Percentiles rank a stretch among this genome's conserved stretches.
phyloP scores from a whole-genome alignment of 2,329 filamentous ascomycete genomes.

The Fonsecaea monophora region DNA sequence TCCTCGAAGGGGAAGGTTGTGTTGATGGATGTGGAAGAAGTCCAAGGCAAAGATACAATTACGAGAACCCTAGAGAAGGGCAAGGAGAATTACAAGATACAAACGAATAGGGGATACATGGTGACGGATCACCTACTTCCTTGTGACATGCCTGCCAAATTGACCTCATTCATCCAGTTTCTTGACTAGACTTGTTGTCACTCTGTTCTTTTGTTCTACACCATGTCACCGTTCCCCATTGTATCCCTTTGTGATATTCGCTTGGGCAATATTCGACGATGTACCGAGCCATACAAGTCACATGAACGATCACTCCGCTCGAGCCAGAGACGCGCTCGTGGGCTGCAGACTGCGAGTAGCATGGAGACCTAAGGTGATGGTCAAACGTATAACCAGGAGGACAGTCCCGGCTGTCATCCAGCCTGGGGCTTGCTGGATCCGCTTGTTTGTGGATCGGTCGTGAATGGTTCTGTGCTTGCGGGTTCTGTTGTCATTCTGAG shows the following conservation, averaged over 20 bases:
- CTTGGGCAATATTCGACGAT: not conserved
- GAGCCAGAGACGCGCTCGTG: not conserved
- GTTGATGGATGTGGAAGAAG: not conserved
- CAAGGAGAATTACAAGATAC: not conserved
- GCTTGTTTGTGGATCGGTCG: not conserved
- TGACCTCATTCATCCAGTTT: not conserved
- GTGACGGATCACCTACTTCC: not conserved
- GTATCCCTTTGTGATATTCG: too few species aligned
- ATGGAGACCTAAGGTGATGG: not conserved
- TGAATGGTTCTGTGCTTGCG: not conserved
- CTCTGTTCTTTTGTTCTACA: not conserved
- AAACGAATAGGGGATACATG: not conserved
- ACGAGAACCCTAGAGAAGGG: not conserved
- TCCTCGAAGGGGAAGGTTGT: too few species aligned
- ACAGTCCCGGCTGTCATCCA: not conserved
- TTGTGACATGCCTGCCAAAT: not conserved
- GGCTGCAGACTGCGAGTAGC: not conserved
- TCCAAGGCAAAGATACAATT: not conserved
- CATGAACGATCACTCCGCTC: not conserved
- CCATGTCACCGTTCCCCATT: not conserved
- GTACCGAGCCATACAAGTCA: not conserved
- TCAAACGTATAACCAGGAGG: not conserved
- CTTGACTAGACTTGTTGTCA: too few species aligned
- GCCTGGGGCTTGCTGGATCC: not conserved
- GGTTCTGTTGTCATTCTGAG: too few species aligned